Conservation (phyloP, 495 filamentous ascomycete species). For the Aspergillus diversus region DNA sequence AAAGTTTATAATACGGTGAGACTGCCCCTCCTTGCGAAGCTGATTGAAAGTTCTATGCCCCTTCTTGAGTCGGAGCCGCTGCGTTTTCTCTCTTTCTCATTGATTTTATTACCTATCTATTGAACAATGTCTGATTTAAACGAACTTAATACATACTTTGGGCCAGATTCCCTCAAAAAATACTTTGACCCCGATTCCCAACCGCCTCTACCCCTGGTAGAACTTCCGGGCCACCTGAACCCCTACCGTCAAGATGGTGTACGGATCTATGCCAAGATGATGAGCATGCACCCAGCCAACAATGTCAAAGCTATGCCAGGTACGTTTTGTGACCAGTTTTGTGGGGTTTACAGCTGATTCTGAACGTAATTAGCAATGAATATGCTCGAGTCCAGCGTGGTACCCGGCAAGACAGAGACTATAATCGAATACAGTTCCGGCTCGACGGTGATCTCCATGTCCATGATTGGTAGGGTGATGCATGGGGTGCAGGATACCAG, state of each 20-base stretch:
- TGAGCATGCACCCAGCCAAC: constrained; percentile 63
- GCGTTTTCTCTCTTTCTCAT: constrained; percentile 1
- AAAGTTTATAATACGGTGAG: not conserved
- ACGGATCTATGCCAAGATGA: constrained; percentile 66
- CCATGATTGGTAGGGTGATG: constrained; percentile 57
- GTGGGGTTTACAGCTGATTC: not conserved
- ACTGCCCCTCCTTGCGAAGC: constrained; percentile 1
- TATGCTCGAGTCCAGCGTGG: constrained; percentile 53
- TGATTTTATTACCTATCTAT: not conserved
- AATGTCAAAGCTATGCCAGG: constrained; percentile 68
- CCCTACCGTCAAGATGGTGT: constrained; percentile 60
- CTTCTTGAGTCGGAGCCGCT: not conserved
- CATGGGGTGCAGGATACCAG: constrained; percentile 55
- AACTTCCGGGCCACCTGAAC: constrained; percentile 59
- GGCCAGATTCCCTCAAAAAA: constrained; percentile 53
- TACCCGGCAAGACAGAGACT: constrained; percentile 46
- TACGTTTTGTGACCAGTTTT: constrained; percentile 27
- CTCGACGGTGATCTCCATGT: constrained; percentile 64
- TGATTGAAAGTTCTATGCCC: not conserved
- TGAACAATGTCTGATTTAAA: constrained; percentile 44
- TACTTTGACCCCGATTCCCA: constrained; percentile 62
- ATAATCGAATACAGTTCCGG: constrained; percentile 67
- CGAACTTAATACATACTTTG: constrained; percentile 58
- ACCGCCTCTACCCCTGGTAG: constrained; percentile 62
- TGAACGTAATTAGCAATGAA: constrained; percentile 49